Evolutionary conservation across 129 eudicot species (phyloP).

Genomic region (Silybum marianum): DNA sequence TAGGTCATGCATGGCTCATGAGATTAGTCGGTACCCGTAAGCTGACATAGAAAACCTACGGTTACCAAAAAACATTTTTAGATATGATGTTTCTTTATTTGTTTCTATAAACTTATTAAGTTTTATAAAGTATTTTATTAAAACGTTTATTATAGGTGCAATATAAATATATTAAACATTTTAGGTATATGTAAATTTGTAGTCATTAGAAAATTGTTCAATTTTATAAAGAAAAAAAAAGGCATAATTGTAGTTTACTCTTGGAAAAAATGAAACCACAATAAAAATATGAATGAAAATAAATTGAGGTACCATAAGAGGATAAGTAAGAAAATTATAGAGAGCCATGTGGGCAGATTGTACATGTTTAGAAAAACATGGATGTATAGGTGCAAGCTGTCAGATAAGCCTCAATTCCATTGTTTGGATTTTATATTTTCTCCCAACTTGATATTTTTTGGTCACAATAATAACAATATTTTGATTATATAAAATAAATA

Average conservation of each 20-base stretch:
- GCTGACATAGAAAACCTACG: too few species aligned
- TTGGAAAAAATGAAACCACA: conserved; percentile 10
- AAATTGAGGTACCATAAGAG: not conserved
- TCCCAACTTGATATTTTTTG: not conserved
- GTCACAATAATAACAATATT: not conserved
- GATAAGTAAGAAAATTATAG: conserved; percentile 21
- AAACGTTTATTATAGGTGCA: too few species aligned
- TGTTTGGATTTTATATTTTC: conserved; percentile 8
- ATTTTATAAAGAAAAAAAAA: not conserved
- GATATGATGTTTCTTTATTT: too few species aligned
- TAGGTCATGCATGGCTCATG: too few species aligned
- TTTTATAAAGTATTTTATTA: too few species aligned
- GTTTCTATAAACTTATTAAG: too few species aligned
- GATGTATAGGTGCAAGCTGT: conserved; percentile 28
- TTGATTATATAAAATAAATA: not conserved
- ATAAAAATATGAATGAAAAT: conserved; percentile 16
- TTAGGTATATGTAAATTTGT: too few species aligned
- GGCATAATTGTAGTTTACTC: not conserved
- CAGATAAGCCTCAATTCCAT: conserved; percentile 18
- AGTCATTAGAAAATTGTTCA: too few species aligned
- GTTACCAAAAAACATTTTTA: too few species aligned
- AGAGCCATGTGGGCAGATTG: conserved; percentile 29
- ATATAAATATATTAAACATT: too few species aligned
- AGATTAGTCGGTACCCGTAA: too few species aligned
- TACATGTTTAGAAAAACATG: conserved; percentile 17